Evolutionary conservation across 2,329 filamentous ascomycete genomes (phyloP), one percentile per base, ranked within the genome.

Genomic region (Colletotrichum echinochloae): DNA sequence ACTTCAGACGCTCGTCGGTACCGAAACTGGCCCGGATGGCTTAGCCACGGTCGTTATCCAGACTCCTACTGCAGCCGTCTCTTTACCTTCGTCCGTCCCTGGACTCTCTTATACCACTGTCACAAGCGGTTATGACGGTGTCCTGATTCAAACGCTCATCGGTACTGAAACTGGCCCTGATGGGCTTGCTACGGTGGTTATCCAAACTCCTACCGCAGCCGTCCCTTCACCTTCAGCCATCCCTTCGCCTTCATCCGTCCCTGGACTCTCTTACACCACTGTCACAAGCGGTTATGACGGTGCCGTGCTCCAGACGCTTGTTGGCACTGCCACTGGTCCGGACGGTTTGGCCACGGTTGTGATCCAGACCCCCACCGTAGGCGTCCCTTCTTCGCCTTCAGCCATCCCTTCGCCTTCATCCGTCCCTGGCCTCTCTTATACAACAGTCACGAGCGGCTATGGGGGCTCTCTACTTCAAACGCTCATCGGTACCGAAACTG

Each of bases 111-210:
- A 55, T 1, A 55, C 51, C 5, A 51, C 48, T 5, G 48, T 51
- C 6, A 51, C 48, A 6, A 46, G 44, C 20, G 46, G 55, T 1
- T 66, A 66, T 28, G 56, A 33, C 16, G 63, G 63, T 14, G 33
- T 46, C 7, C 35, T 30, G 5, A 66, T 56, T 4, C 60, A 46
- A 2, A 35, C 57, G 2, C 16, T 35, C 2, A 49, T 44, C 2
- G 57, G 57, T 9, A n/a, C 14, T 14, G n/a, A n/a, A n/a, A n/a
- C n/a, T n/a, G n/a, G n/a, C n/a, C n/a, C n/a, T n/a, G 57, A 60
- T 37, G 66, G 66, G 2, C 66, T 69, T 11, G 62, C 41, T 2
- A 54, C 62, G 2, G 66, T 66, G 5, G 26, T 69, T 11, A 7
- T 69, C 11, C 66, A 69, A 20, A 39, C 64, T 16, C 66, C 56